Percentiles rank a stretch among this genome's conserved stretches.
Evolutionary conservation across 23 red algal genomes (phyloP).

Genomic region (Gracilariopsis chorda): DNA sequence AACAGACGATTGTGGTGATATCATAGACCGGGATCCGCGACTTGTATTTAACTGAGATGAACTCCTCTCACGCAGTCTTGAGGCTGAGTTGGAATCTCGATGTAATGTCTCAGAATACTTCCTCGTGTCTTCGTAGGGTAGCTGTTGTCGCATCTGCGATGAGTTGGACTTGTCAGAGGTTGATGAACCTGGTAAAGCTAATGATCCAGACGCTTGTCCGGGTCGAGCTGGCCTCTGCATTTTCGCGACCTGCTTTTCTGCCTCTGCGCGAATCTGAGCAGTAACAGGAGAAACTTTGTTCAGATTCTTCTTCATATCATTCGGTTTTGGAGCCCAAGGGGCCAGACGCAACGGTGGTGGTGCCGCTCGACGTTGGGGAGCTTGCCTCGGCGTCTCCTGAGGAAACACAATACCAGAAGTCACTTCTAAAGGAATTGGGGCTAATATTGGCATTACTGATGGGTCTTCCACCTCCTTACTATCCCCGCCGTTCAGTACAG

Average conservation of each 20-base stretch:
- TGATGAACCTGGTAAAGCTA: background rate
- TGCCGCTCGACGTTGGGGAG: conserved; percentile 7
- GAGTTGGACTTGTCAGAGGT: background rate
- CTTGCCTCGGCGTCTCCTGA: background rate
- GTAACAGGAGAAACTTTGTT: conserved; percentile 11
- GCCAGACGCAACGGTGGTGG: conserved; percentile 32
- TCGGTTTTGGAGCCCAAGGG: conserved; percentile 22
- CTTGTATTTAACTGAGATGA: background rate
- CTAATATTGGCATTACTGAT: background rate
- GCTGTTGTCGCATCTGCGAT: background rate
- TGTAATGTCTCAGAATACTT: background rate
- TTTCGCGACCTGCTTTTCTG: background rate
- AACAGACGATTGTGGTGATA: no score
- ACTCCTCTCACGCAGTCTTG: background rate
- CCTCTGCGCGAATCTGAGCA: conserved; percentile 8
- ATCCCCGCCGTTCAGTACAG: background rate
- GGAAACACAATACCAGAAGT: background rate
- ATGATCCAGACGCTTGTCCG: background rate
- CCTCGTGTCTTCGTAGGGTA: background rate
- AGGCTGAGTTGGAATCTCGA: no score
- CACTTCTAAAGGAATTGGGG: no score
- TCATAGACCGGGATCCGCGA: no score
- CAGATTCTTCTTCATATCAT: background rate
- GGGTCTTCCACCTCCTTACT: background rate
- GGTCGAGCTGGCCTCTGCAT: background rate